Evolutionary conservation across 441 rosid genomes (phyloP).

Genomic region (Corymbia citriodora): DNA sequence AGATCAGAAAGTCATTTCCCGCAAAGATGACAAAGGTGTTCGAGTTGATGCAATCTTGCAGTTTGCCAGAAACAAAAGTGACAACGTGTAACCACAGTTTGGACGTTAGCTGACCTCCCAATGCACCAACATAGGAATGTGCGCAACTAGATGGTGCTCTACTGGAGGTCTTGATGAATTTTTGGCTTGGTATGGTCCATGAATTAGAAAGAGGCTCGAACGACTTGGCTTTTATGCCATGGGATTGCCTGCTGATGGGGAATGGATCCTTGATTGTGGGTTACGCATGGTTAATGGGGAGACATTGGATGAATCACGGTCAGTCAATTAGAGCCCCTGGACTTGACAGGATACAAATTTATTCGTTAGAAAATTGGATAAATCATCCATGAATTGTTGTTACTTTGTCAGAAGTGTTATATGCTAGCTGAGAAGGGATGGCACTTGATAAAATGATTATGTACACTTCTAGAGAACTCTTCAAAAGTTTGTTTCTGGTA

Average conservation of each 20-base stretch:
- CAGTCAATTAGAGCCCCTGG: background rate
- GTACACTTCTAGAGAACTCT: background rate
- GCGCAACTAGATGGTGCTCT: background rate
- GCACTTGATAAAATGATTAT: background rate
- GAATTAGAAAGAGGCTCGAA: background rate
- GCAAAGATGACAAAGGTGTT: background rate
- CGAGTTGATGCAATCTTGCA: background rate
- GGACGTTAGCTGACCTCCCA: background rate
- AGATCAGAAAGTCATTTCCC: constrained; percentile 6
- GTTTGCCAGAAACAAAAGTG: background rate
- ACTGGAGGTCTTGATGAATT: background rate
- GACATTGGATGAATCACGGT: background rate
- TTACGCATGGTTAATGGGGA: background rate
- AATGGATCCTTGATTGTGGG: background rate
- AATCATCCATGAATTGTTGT: background rate
- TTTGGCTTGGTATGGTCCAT: background rate
- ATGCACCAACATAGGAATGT: background rate
- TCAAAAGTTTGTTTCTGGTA: background rate
- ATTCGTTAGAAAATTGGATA: background rate
- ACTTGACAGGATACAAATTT: background rate
- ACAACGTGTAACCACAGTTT: background rate
- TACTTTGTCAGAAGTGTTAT: background rate
- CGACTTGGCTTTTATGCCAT: background rate
- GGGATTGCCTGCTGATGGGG: background rate
- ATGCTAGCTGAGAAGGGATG: background rate